Evolutionary conservation across 176 grass and related monocot species (phyloP), one percentile per base, ranked within the genome.

Genomic region (Phragmites australis): DNA sequence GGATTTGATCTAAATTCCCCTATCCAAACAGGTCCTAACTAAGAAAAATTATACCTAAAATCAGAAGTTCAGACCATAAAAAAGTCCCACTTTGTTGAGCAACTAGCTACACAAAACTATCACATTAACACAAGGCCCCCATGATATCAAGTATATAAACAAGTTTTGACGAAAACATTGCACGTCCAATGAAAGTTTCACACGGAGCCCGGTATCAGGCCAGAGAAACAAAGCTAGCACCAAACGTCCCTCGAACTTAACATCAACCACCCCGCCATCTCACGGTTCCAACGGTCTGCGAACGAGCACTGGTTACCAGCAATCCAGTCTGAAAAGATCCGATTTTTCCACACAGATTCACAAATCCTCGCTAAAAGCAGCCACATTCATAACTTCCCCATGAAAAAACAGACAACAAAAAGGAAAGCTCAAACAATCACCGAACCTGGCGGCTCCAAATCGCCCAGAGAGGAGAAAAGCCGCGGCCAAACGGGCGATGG

Each of bases 391-490:
- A 26, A 17, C 29, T 45, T n/a, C 22, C 30, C 11, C 3, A 75
- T 51, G 26, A 46, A 43, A 55, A 56, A 52, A 8, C 25, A 0
- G 54, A 32, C 6, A 12, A 9, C 17, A 27, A 4, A 10, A 26
- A 57, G 2, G 32, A 53, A 55, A 62, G 50, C 30, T 69, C 3
- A 48, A 81, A 5, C 8, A 63, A 76, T 29, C 76, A 51, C 39
- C 63, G 2, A 56, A 82, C 88, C 83, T 89, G 48, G 44, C 4
- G 30, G 58, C 16, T 58, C 29, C n/a, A 59, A 75, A 80, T 43
- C 76, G 68, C 47, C 50, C 47, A 75, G 68, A 76, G 63, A 52
- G 68, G 42, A 59, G n/a, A 10, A n/a, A n/a, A n/a, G n/a, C 49
- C n/a, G 31, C 31, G 16, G 40, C 59, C 2, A 48, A 82, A 8